These are phyloP conservation scores for Candida albicans DNA, from an alignment of 1,139 yeast genomes.

Conservation along the genomic window DNA sequence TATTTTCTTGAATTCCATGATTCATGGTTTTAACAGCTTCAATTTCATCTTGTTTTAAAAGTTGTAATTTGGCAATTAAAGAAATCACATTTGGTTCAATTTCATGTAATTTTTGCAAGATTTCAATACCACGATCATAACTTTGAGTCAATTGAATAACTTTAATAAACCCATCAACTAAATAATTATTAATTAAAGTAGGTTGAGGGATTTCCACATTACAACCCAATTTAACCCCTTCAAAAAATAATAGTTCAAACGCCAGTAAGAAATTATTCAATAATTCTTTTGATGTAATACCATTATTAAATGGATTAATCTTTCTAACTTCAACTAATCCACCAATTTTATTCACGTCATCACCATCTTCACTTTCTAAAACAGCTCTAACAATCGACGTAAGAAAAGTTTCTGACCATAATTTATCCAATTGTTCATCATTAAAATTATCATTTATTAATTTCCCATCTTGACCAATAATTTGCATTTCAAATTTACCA, in stretches of 20 bases:
- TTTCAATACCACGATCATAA: constrained; percentile 58
- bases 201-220: constrained; percentile 70
- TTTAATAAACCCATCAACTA: constrained; percentile 72
- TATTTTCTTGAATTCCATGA: constrained; percentile 54
- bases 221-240: constrained; percentile 68
- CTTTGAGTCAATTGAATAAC: constrained; percentile 66
- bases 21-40: constrained; percentile 71
- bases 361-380: constrained; percentile 66
- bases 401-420: constrained; percentile 71
- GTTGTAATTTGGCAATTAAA: constrained; percentile 54
- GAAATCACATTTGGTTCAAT: constrained; percentile 54
- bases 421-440: constrained; percentile 35
- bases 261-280: constrained; percentile 58
- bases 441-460: constrained; percentile 38
- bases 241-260: constrained; percentile 63
- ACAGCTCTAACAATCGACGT: constrained; percentile 67
- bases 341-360: constrained; percentile 46
- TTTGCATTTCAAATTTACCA: constrained; percentile 50
- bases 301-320: constrained; percentile 57
- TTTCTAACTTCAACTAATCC: constrained; percentile 52
- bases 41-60: constrained; percentile 69
- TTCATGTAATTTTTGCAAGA: constrained; percentile 43
- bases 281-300: constrained; percentile 38
- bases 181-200: constrained; percentile 64
- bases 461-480: constrained; percentile 51